Conservation (phyloP, 1,284 basidiomycete species). For the Cystobasidiaceae sp. region DNA sequence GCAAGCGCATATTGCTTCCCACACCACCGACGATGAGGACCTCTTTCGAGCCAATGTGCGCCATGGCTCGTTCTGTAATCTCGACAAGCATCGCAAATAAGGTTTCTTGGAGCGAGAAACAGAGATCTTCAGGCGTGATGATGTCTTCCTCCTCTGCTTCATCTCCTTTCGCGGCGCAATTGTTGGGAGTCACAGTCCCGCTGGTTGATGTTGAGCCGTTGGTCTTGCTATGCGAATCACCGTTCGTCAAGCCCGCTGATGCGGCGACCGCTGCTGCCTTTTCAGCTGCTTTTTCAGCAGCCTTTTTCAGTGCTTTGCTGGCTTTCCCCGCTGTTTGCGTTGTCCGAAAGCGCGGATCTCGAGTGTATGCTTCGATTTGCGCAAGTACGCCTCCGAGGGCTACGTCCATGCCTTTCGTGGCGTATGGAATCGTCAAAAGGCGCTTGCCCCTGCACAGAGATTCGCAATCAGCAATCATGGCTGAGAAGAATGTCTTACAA, state of each 20-base stretch:
- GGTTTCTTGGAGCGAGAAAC: conserved; percentile 95
- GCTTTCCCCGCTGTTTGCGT: conserved; percentile 30
- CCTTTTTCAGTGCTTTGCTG: conserved; percentile 31
- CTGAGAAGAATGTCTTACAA: too few relatives aligned
- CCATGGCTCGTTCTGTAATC: conserved; percentile 98
- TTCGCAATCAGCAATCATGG: too few relatives aligned
- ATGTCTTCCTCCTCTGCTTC: conserved; percentile 56
- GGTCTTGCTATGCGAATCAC: too few relatives aligned
- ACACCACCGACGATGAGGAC: conserved; percentile 98
- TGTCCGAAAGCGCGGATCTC: conserved; percentile 42
- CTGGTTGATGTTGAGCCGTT: too few relatives aligned
- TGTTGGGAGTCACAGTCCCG: too few relatives aligned
- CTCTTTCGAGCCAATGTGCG: conserved; percentile 91
- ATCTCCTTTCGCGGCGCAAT: conserved; percentile 29
- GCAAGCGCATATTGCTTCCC: conserved; percentile 89
- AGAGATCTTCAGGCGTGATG: conserved; percentile 89
- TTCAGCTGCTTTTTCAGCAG: conserved; percentile 24
- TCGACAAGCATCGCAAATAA: conserved; percentile 99
- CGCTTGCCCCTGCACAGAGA: conserved; percentile 52
- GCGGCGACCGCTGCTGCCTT: conserved; percentile 8
- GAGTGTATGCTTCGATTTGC: conserved; percentile 79
- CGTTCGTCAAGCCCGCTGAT: too few relatives aligned
- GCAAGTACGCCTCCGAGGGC: conserved; percentile 89
- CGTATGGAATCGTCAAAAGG: conserved; percentile 79
- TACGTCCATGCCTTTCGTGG: conserved; percentile 99